Percentiles rank a stretch among this genome's conserved stretches.
phyloP scores from a whole-genome alignment of 768 basidiomycete genomes.

The Crucibulum laeve region DNA sequence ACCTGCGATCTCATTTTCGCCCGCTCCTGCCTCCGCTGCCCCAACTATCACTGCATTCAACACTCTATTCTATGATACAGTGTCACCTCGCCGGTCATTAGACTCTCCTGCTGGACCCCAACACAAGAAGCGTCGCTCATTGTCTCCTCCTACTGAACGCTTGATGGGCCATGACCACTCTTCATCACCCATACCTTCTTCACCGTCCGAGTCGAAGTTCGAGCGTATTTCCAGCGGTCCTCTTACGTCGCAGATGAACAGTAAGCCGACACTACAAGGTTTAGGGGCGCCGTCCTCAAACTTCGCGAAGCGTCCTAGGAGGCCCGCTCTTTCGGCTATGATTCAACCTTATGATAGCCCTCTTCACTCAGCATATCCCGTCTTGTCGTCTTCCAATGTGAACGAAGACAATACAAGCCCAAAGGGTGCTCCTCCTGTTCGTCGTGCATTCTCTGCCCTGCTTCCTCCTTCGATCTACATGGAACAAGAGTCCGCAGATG shows the following conservation, averaged over 20 bases:
- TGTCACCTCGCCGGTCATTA: conserved; percentile 46
- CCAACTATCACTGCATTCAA: conserved; percentile 52
- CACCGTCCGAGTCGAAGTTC: conserved; percentile 46
- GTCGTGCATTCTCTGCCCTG: conserved; percentile 77
- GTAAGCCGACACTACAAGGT: conserved; percentile 47
- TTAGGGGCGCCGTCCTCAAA: conserved; percentile 51
- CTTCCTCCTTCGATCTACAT: conserved; percentile 56
- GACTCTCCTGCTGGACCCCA: conserved; percentile 38
- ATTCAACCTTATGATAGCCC: conserved; percentile 39
- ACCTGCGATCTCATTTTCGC: conserved; percentile 24
- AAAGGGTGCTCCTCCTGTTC: conserved; percentile 43
- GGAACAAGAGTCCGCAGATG: conserved; percentile 40
- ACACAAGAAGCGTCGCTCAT: conserved; percentile 53
- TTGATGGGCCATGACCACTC: conserved; percentile 30
- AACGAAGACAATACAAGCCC: conserved; percentile 22
- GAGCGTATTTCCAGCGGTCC: conserved; percentile 47
- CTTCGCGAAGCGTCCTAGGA: conserved; percentile 54
- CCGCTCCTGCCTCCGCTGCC: conserved; percentile 42
- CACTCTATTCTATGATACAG: conserved; percentile 54
- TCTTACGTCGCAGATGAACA: conserved; percentile 36
- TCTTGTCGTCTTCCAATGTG: conserved; percentile 23
- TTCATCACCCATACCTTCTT: conserved; percentile 50
- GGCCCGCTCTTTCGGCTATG: conserved; percentile 65
- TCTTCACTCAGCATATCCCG: conserved; percentile 39
- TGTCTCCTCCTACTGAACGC: conserved; percentile 46